These are phyloP conservation scores for Cyclanthera cordifolia DNA, from an alignment of 306 rosid species.

Conservation along the genomic window DNA sequence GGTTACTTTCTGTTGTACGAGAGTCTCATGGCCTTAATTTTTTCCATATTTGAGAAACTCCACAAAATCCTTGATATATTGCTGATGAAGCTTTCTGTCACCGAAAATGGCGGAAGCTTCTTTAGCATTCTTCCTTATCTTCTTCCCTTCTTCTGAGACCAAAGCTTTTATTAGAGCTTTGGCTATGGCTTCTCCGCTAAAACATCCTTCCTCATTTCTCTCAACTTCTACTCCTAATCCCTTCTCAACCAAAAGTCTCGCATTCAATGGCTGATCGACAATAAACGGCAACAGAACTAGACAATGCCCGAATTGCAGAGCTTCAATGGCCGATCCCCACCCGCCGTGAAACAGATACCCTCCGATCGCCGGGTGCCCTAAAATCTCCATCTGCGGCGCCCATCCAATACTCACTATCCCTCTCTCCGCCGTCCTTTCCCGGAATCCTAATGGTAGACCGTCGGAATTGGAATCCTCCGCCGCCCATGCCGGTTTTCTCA, in stretches of 20 bases:
- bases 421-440: background rate
- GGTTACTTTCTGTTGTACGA: no score
- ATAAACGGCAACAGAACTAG: conserved; percentile 31
- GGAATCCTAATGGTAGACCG: background rate
- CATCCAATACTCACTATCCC: background rate
- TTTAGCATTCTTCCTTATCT: conserved; percentile 14
- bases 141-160: conserved; percentile 31
- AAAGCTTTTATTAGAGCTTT: conserved; percentile 18
- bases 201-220: conserved; percentile 26
- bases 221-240: conserved; percentile 25
- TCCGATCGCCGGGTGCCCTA: conserved; percentile 20
- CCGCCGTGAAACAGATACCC: conserved; percentile 34
- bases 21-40: background rate
- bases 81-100: conserved; percentile 16
- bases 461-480: background rate
- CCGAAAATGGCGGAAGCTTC: conserved; percentile 21
- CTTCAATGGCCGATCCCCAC: conserved; percentile 37
- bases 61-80: conserved; percentile 10
- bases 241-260: conserved; percentile 28
- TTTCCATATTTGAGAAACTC: background rate
- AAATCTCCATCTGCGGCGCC: background rate
- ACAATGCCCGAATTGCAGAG: conserved; percentile 24
- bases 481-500: background rate
- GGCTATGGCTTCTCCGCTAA: conserved; percentile 24
- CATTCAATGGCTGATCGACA: conserved; percentile 31